Percentiles rank a stretch among this genome's conserved stretches.
phyloP scores from a whole-genome alignment of 2,329 filamentous ascomycete genomes.

The Phialemoniopsis sp. region DNA sequence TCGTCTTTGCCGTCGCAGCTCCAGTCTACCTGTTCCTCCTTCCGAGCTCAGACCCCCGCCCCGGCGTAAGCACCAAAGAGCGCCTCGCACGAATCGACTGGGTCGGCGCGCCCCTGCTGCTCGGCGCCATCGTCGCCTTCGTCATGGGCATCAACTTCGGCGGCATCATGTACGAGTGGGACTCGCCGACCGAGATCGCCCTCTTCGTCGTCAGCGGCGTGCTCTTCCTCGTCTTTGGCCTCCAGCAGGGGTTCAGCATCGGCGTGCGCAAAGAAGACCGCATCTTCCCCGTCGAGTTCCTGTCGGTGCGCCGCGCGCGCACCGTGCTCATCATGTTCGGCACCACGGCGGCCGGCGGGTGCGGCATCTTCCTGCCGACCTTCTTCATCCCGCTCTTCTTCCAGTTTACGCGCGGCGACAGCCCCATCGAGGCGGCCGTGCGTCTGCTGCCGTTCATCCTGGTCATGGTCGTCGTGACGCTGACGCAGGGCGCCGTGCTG shows the following conservation, averaged over 20 bases:
- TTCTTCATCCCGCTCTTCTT: slow-evolving; percentile 52
- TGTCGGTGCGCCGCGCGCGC: slow-evolving; percentile 27
- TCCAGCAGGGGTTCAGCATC: slow-evolving; percentile 38
- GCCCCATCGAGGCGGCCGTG: slow-evolving; percentile 26
- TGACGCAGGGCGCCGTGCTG: too few species aligned
- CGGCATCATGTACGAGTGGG: slow-evolving; percentile 44
- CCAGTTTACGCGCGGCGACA: slow-evolving; percentile 38
- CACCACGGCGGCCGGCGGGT: slow-evolving; percentile 17
- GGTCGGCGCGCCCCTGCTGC: slow-evolving; percentile 35
- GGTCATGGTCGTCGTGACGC: slow-evolving; percentile 5
- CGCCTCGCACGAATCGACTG: slow-evolving; percentile 32
- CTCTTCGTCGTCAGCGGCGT: slow-evolving; percentile 16
- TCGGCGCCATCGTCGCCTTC: slow-evolving; percentile 31
- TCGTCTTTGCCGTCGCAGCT: slow-evolving; percentile 31
- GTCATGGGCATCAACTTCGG: slow-evolving; percentile 48
- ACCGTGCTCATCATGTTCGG: slow-evolving; percentile 37
- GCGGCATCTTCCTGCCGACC: slow-evolving; percentile 20
- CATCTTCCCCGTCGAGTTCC: slow-evolving; percentile 44
- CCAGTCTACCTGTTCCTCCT: slow-evolving; percentile 23
- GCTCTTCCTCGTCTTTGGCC: slow-evolving; percentile 32
- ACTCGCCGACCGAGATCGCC: slow-evolving; percentile 11
- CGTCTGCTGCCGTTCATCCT: slow-evolving; percentile 32
- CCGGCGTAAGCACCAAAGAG: slow-evolving; percentile 8
- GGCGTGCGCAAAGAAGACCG: slow-evolving; percentile 27
- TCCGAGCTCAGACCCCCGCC: slow-evolving; percentile 17